phyloP scores from a whole-genome alignment of 371 early-diverging fungal species.

The Circinella umbellata region DNA sequence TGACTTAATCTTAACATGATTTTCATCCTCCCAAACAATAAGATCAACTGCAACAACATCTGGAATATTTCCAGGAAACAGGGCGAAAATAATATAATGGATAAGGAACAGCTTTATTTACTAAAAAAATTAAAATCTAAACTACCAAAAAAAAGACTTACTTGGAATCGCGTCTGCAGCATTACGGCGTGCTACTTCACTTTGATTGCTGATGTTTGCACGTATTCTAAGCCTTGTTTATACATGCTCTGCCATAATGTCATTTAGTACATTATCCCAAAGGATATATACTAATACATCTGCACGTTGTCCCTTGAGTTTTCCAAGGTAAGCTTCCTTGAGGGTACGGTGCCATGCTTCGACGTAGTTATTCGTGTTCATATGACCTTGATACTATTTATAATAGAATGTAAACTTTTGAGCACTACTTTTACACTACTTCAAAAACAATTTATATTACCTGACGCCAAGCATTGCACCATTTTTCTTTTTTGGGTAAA shows the following conservation, averaged over 20 bases:
- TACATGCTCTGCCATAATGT: background rate
- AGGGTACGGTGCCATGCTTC: conserved; percentile 15
- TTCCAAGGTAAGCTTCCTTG: conserved; percentile 4
- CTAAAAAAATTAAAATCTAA: background rate
- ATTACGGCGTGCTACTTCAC: background rate
- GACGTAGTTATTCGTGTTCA: conserved; percentile 19
- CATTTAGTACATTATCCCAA: background rate
- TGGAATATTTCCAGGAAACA: background rate
- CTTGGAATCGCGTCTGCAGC: background rate
- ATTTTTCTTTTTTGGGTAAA: conserved; percentile 8
- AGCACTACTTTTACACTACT: background rate
- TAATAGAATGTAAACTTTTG: background rate
- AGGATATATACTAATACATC: conserved; percentile 9
- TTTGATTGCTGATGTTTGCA: background rate
- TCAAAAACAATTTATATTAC: background rate
- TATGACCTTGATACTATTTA: background rate
- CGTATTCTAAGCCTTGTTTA: background rate
- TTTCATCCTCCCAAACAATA: background rate
- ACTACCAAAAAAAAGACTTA: background rate
- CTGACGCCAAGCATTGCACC: background rate
- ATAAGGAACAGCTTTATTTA: background rate
- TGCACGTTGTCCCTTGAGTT: background rate
- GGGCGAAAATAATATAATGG: background rate
- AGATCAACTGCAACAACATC: background rate
- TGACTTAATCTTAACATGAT: background rate